These are phyloP conservation scores for Stemphylium vesicarium DNA, from an alignment of 2,329 filamentous ascomycete species.

Conservation along the genomic window DNA sequence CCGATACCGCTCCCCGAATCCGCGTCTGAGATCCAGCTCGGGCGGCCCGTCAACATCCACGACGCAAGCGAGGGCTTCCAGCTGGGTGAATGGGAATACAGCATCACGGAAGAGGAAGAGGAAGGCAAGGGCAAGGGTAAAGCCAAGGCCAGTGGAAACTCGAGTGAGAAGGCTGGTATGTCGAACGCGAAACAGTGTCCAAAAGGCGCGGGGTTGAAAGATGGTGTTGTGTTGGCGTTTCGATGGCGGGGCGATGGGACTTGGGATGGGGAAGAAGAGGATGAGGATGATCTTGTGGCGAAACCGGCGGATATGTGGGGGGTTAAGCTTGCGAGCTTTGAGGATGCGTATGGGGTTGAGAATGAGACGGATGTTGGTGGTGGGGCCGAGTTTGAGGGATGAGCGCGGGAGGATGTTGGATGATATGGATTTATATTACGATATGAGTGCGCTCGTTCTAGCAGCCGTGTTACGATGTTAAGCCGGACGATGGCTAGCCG, in stretches of 20 bases:
- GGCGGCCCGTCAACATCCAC: conserved; percentile 49
- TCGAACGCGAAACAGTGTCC: conserved; percentile 36
- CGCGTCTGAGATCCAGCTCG: conserved; percentile 51
- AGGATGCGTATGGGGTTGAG: conserved; percentile 46
- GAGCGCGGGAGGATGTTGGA: conserved; percentile 1
- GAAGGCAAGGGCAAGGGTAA: conserved; percentile 51
- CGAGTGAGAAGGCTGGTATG: conserved; percentile 1
- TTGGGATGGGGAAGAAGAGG: conserved; percentile 27
- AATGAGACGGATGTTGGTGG: conserved; percentile 42
- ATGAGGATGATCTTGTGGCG: conserved; percentile 15
- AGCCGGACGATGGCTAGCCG: no score
- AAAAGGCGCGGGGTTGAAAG: conserved; percentile 45
- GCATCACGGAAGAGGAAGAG: conserved; percentile 32
- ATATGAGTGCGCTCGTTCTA: no score
- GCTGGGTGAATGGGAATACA: conserved; percentile 43
- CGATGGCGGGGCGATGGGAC: conserved; percentile 40
- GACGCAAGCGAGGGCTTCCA: conserved; percentile 51
- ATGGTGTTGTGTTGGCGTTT: conserved; percentile 47
- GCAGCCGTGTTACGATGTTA: no score
- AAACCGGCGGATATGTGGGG: conserved; percentile 38
- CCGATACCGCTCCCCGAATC: conserved; percentile 48
- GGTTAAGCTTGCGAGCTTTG: conserved; percentile 44
- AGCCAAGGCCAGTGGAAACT: conserved; percentile 38
- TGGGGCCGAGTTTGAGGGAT: conserved; percentile 39
- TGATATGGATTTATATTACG: no score